phyloP scores from a whole-genome alignment of 352 stramenopile species.

The Phytophthora fragariae region DNA sequence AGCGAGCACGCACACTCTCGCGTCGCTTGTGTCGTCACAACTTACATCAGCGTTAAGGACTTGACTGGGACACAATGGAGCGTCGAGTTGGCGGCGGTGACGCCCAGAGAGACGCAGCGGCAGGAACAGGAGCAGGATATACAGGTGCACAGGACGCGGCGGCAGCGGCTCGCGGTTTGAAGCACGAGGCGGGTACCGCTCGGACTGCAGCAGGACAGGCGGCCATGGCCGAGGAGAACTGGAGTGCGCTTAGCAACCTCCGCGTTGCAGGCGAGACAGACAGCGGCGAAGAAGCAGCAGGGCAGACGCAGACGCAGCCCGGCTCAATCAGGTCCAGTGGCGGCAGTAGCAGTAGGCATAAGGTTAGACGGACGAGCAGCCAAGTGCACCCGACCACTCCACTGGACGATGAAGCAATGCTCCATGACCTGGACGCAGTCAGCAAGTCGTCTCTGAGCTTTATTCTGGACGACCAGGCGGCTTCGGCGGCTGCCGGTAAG shows the following conservation, averaged over 20 bases:
- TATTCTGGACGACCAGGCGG: constrained; percentile 67
- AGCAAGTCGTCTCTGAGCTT: constrained; percentile 81
- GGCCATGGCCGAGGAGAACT: constrained; percentile 44
- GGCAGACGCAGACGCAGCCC: constrained; percentile 7
- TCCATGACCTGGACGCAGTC: constrained; percentile 9
- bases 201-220: background rate
- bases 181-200: constrained; percentile 14
- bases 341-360: constrained; percentile 33
- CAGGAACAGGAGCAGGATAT: constrained; percentile 13
- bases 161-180: constrained; percentile 1
- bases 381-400: constrained; percentile 23
- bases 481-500: constrained; percentile 32
- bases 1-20: background rate
- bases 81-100: constrained; percentile 8
- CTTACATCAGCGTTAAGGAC: constrained; percentile 28
- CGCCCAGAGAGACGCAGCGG: background rate
- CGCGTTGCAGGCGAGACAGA: constrained; percentile 35
- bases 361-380: constrained; percentile 33
- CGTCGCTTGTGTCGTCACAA: constrained; percentile 24
- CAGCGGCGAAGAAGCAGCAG: constrained; percentile 13
- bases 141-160: constrained; percentile 4
- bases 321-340: constrained; percentile 4
- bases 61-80: constrained; percentile 17
- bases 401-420: constrained; percentile 22
- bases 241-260: constrained; percentile 51